Evolutionary conservation across 306 rosid genomes (phyloP), one percentile per base, ranked within the genome.

Genomic region (Gastrolobium villosum): DNA sequence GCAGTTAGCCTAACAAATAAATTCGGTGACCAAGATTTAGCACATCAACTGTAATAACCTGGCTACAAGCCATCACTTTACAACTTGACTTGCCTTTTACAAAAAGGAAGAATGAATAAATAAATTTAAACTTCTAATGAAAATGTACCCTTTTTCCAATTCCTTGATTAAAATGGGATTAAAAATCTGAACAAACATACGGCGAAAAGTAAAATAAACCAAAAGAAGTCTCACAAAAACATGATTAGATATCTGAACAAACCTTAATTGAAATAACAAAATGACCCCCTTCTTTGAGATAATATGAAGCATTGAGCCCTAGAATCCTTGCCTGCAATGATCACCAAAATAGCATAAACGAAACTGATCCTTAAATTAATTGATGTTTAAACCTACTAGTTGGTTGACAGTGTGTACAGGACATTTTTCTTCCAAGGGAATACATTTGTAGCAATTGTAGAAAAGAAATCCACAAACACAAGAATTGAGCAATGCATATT

Each of bases 261-360:
- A 90, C 98, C 97, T 94, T 94, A 57, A 95, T 95, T 4, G 98
- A 95, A n/a, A 95, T 93, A 6, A 94, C 96, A 61, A 94, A 94
- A 78, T 92, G 96, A 2, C 98, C 98, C 14, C 98, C 99, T 0
- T 94, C 59, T 83, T 95, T 95, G 45, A 95, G 92, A 74, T 88
- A 93, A 66, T 86, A 95, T 6, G 98, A 89, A 20, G 99, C 99
- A 84, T 95, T 95, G 78, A 95, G 54, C 4, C 86, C 97, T n/a
- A 93, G 76, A 85, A 96, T 96, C 74, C 99, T 93, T n/a, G 99
- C 98, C 98, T 94, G 91, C 78, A 80, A 34, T 45, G n/a, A 36
- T 41, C 13, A 54, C 11, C 50, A 66, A 28, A 68, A 73, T n/a
- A 2, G 14, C 36, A 48, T 8, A 34, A 68, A 36, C 7, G 0